Base-by-base conservation (phyloP, 345 rosid species). In the Carallia pectinifolia region DNA sequence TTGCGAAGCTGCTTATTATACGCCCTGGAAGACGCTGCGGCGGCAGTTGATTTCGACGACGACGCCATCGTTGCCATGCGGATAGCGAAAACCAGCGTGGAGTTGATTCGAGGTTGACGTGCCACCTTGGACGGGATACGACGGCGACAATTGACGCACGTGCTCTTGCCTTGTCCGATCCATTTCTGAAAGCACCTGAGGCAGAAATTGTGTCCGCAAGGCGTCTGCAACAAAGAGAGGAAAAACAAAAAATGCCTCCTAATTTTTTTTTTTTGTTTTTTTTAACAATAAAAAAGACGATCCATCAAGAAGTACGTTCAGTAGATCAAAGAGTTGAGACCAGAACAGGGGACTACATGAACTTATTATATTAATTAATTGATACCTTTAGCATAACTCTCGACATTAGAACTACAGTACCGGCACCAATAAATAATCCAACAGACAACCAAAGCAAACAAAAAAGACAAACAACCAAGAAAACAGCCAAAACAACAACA, bases 171-270 rank as follows among this genome's bases (percentile, higher is more conserved):
- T 72, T 87, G 80, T 6, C 72, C 81, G 12, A 77, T 66, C 92
- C 93, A 92, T 62, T 71, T 88, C 76, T 84, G 68, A 19, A 92
- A 92, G 68, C 97, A 92, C 48, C 77, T 86, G 2, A 92, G 62
- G 68, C 96, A 90, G 65, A 85, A 92, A 13, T 92, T 92, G 72
- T 90, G 97, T 2, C 96, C 97, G 27, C 96, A 92, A 3, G 97
- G 90, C 6, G 91, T 88, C 93, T 91, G 87, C 5, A 76, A 55
- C 61, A 67, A 54, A 19, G 53, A 4, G 71, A 53, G 67, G 12
- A 19, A 77, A 15, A 19, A 33, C 37, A 33, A 34, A 61, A 23
- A 23, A 23, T 23, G 23, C 23, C 23, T 23, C 23, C 23, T 23
- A 23, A 23, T 23, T 23, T 23, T 23, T 23, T 23, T 23, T 23